Percentiles rank a stretch among this genome's conserved stretches.
Evolutionary conservation across 139 green algal species (phyloP).

Genomic region (Coelastrella sp.): DNA sequence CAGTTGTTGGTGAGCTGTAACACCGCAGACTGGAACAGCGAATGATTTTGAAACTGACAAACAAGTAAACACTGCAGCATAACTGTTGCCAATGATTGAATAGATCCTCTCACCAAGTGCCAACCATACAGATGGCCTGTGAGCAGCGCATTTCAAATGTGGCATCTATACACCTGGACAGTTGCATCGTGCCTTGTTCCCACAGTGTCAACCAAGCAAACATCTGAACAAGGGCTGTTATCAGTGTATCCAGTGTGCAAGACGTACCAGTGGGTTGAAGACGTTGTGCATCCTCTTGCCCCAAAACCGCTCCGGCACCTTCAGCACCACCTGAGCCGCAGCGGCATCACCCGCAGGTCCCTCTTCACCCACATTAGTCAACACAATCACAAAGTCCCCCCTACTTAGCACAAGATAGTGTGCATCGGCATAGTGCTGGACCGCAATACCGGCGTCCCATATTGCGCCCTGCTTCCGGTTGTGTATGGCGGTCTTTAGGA

Average conservation of each 20-base stretch:
- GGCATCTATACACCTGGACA: neutral
- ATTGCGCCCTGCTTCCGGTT: neutral
- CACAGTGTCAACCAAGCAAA: too few species aligned
- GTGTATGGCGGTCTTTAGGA: neutral
- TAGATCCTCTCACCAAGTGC: too few species aligned
- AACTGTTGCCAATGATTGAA: too few species aligned
- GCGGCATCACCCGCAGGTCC: neutral
- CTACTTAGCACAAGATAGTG: neutral
- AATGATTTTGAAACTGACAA: too few species aligned
- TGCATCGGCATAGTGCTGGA: neutral
- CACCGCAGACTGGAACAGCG: too few species aligned
- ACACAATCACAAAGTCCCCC: constrained; percentile 4
- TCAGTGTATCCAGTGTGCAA: too few species aligned
- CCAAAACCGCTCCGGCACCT: constrained; percentile 1
- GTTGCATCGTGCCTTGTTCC: neutral
- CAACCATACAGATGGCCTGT: too few species aligned
- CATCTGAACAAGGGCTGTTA: too few species aligned
- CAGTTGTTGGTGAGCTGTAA: too few species aligned
- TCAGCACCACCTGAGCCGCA: neutral
- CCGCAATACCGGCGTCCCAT: neutral
- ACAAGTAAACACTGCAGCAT: too few species aligned
- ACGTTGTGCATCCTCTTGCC: constrained; percentile 2
- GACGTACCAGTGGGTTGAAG: constrained; percentile 1
- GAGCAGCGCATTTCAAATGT: too few species aligned
- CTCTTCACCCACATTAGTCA: neutral